A percentile compares a stretch with the other conserved stretches of the same genome.
Evolutionary conservation across 129 eudicot species (phyloP).

Genomic region (Smallanthus sonchifolius): DNA sequence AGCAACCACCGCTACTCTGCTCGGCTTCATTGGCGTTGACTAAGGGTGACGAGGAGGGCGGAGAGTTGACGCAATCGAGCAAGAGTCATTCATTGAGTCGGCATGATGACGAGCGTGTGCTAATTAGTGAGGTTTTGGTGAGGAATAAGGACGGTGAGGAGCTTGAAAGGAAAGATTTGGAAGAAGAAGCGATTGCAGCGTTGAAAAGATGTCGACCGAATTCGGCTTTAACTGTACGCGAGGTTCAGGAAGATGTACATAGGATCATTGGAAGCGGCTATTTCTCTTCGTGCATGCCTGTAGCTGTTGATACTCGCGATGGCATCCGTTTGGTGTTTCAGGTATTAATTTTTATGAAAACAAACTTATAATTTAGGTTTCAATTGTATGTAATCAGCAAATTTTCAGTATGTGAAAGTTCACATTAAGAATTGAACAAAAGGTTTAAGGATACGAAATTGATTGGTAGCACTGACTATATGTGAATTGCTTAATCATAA

Average conservation of each 20-base stretch:
- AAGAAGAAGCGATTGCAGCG: conserved; percentile 69
- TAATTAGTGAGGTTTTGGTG: conserved; percentile 88
- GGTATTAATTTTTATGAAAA: conserved; percentile 40
- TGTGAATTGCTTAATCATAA: not conserved
- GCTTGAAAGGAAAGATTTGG: conserved; percentile 92
- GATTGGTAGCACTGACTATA: no score
- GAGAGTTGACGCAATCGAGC: conserved; percentile 24
- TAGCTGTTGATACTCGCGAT: conserved; percentile 92
- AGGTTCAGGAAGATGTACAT: conserved; percentile 96
- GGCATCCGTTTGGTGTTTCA: conserved; percentile 90
- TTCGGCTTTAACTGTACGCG: conserved; percentile 78
- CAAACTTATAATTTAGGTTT: not conserved
- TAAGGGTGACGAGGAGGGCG: conserved; percentile 37
- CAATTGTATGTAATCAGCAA: not conserved
- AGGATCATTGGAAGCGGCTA: conserved; percentile 86
- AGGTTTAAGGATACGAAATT: no score
- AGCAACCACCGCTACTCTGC: conserved; percentile 33
- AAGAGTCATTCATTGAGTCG: conserved; percentile 33
- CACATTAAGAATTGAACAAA: no score
- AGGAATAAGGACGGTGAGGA: conserved; percentile 94
- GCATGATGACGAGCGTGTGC: conserved; percentile 74
- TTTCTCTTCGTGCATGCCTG: conserved; percentile 82
- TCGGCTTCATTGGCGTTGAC: conserved; percentile 53
- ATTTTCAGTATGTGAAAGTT: not conserved
- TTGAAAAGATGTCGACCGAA: conserved; percentile 79